A percentile compares a stretch with the other conserved stretches of the same genome.
Conservation (phyloP, 257 asterid species). For the Solanum pinnatisectum region DNA sequence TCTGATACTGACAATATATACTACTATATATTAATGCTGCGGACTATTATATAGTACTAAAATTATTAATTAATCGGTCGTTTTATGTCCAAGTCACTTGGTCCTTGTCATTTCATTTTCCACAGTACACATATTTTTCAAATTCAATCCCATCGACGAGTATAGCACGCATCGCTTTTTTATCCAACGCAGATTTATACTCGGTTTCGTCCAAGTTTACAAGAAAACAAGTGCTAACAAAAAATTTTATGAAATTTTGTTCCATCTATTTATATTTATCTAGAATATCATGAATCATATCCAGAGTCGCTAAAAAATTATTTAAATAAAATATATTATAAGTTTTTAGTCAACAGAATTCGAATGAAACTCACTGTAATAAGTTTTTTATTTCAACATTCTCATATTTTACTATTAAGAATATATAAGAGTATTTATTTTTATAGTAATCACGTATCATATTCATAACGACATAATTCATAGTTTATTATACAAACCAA, state of each 20-base stretch:
- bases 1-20: not conserved
- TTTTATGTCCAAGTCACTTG: not conserved
- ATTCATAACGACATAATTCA: not conserved
- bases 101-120: not conserved
- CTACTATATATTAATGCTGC: no score
- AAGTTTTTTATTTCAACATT: not conserved
- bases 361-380: not conserved
- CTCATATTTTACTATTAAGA: not conserved
- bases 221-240: not conserved
- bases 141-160: not conserved
- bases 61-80: not conserved
- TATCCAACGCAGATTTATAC: not conserved
- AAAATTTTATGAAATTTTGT: no score
- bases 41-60: not conserved
- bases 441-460: not conserved
- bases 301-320: not conserved
- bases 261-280: not conserved
- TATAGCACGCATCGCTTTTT: not conserved
- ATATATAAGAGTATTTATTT: not conserved
- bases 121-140: not conserved
- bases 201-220: not conserved
- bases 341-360: not conserved
- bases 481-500: not conserved
- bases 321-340: not conserved
- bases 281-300: not conserved